Evolutionary conservation across 768 basidiomycete genomes (phyloP), one percentile per base, ranked within the genome.

Genomic region (Hericium erinaceus): DNA sequence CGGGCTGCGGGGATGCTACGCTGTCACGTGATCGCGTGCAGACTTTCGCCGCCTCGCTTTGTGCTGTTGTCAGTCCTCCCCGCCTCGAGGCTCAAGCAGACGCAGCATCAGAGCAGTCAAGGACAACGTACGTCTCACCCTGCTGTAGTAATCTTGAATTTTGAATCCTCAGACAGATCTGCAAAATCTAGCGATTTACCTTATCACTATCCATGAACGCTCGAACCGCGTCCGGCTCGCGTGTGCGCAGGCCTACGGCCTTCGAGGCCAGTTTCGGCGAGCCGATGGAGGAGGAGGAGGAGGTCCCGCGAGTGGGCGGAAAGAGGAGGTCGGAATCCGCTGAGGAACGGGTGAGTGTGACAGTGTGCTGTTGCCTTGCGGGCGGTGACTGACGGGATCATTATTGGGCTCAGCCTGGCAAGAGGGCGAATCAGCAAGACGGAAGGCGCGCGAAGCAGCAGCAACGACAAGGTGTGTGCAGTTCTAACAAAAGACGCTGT

Each of bases 251-350:
- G 26, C 79, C 79, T 0, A 77, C 70, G 4, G 84, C 85, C 2
- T 79, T 76, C 46, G 80, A 82, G 12, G 71, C 83, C 11, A 77
- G 79, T 10, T 85, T 80, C 58, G 75, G 75, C 0, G 74, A 70
- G 11, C 78, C 80, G 55, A 64, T 66, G 3, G 48, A 61, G 12
- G 60, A 58, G 46, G 50, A 39, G 52, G 54, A 51, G 1, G 28
- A 15, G 8, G 41, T 38, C 9, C 28, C 44, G 38, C 22, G 8
- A 4, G 41, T 24, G 24, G 55, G 26, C 1, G 41, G 56, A 46
- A 8, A 26, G 55, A 38, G 20, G 59, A 6, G 26, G 7, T 18
- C 49, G 41, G 50, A 10, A 40, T 22, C 48, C 26, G 28, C 18
- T n/a, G 52, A 24, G 52, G 51, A 55, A 51, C 52, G 48, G 52